A percentile compares a stretch with the other conserved stretches of the same genome.
Conservation (phyloP, 1,284 basidiomycete species). For the Trametes sp. region DNA sequence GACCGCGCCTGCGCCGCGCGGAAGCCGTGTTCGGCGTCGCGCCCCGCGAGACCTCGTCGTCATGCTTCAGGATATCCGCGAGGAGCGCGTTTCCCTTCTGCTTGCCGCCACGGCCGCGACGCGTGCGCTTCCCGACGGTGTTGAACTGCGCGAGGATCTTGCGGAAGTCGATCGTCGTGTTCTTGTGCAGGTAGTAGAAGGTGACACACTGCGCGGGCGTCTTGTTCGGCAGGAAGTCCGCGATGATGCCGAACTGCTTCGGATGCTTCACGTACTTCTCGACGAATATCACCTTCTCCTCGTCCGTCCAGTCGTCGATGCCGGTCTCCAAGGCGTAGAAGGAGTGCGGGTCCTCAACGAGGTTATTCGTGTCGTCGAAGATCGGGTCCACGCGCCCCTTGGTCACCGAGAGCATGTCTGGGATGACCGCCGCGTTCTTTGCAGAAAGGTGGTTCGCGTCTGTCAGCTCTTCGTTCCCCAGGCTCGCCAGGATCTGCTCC, state of each 20-base stretch:
- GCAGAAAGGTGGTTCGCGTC: slow-evolving; percentile 90
- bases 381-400: slow-evolving; percentile 65
- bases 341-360: slow-evolving; percentile 78
- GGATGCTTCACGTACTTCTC: slow-evolving; percentile 87
- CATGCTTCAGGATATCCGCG: slow-evolving; percentile 80
- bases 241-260: slow-evolving; percentile 94
- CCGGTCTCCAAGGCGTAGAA: slow-evolving; percentile 81
- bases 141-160: slow-evolving; percentile 71
- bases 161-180: slow-evolving; percentile 85
- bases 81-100: slow-evolving; percentile 81
- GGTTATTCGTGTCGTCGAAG: slow-evolving; percentile 88
- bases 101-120: slow-evolving; percentile 66
- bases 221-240: slow-evolving; percentile 85
- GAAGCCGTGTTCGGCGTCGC: slow-evolving; percentile 28
- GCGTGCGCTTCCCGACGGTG: slow-evolving; percentile 64
- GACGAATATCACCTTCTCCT: slow-evolving; percentile 84
- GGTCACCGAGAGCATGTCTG: slow-evolving; percentile 88
- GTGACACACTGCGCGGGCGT: slow-evolving; percentile 89
- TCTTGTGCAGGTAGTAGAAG: slow-evolving; percentile 97
- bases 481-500: slow-evolving; percentile 93
- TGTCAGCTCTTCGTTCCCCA: slow-evolving; percentile 91
- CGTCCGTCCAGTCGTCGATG: slow-evolving; percentile 86
- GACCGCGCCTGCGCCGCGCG: slow-evolving; percentile 31
- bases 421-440: slow-evolving; percentile 89
- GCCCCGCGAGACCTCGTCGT: slow-evolving; percentile 64